Base-by-base conservation (phyloP, 495 filamentous ascomycete species). In the Podospora tetraspora region DNA sequence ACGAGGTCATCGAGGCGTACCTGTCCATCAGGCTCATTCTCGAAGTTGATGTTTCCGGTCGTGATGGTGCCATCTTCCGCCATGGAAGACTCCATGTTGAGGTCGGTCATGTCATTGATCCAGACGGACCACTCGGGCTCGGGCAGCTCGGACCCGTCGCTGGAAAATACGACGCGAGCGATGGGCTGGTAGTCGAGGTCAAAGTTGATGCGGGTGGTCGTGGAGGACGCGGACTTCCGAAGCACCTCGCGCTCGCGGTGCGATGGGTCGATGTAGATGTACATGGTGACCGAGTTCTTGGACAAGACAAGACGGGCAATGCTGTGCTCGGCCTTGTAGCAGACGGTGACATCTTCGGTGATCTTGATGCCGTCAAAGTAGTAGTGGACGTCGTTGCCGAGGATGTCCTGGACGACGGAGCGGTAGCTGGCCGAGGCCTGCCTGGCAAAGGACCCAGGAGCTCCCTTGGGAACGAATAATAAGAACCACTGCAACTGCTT, bases 271-370 rank as follows among this genome's bases (percentile, higher is more conserved):
- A 81, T 58, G 71, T 74, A 78, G 9, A 81, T 67, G 67, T 77
- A 80, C 74, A 77, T 77, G 22, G 57, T 61, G 13, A 73, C 61
- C 0, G 52, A 64, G 10, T 43, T 59, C 4, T 72, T 63, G 0
- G 68, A 69, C 30, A 84, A 30, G 19, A 79, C 71, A 19, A 77
- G 75, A 43, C 74, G 69, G 37, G 83, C 72, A n/a, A 81, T 70
- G 27, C 69, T 74, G 21, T 69, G 37, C 22, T 66, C 59, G 1
- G 73, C 69, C 21, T 67, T 65, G 64, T 80, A 82, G 23, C 69
- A 72, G 52, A 79, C 64, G 0, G 75, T 78, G 9, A 79, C 69
- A 3, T 62, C 69, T 57, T 79, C 79, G 27, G 78, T 79, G 12
- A 79, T 59, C 23, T 73, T 74, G 60, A 75, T 73, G n/a, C 69